phyloP scores from a whole-genome alignment of 257 asterid genomes.

The Gentiana dahurica region DNA sequence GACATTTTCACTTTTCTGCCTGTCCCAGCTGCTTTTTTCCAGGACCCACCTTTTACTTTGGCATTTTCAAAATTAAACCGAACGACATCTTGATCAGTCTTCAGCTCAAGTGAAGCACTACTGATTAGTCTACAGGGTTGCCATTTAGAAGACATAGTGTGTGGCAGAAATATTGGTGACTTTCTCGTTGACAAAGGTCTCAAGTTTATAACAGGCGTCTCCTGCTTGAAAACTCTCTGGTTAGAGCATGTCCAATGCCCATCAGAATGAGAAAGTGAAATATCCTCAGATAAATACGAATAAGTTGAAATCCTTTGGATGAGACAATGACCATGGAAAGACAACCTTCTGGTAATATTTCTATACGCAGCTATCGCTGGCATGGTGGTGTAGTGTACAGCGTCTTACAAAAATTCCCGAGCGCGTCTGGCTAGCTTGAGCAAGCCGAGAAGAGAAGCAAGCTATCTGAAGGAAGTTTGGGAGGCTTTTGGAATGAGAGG shows the following conservation, averaged over 20 bases:
- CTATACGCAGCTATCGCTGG: too few relatives aligned
- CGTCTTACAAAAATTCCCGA: too few relatives aligned
- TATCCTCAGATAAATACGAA: background rate
- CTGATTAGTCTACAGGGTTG: conserved; percentile 25
- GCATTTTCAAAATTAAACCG: conserved; percentile 52
- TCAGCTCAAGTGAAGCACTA: conserved; percentile 53
- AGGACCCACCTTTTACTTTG: conserved; percentile 17
- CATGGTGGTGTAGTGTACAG: too few relatives aligned
- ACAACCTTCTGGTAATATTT: background rate
- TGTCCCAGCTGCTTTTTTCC: conserved; percentile 19
- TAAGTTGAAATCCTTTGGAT: background rate
- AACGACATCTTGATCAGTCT: conserved; percentile 44
- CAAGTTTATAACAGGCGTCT: conserved; percentile 17
- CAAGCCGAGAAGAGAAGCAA: too few relatives aligned
- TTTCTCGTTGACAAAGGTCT: conserved; percentile 6
- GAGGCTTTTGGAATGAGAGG: too few relatives aligned
- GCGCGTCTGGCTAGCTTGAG: too few relatives aligned
- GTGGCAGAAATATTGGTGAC: conserved; percentile 11
- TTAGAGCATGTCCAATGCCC: conserved; percentile 9
- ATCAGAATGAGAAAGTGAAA: conserved; percentile 11
- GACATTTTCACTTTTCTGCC: conserved; percentile 35
- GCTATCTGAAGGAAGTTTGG: too few relatives aligned
- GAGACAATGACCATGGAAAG: background rate
- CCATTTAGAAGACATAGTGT: conserved; percentile 10
- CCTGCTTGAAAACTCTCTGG: conserved; percentile 13